Conservation (phyloP, 2,329 filamentous ascomycete genomes). For the Verticillium klebahnii region DNA sequence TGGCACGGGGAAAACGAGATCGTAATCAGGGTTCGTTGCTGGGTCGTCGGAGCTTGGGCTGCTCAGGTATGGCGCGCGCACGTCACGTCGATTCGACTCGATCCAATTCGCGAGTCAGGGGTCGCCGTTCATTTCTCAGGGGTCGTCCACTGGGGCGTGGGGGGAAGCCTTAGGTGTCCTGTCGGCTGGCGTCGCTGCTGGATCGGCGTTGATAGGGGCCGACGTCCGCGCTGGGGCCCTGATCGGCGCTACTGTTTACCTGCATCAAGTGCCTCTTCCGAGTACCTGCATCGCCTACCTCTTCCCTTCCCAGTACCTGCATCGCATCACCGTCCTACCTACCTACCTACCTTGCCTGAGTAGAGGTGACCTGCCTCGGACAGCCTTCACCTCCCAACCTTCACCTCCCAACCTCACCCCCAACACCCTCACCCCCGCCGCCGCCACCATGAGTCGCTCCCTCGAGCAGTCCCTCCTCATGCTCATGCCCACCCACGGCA, state of each 20-base stretch:
- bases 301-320: neutral
- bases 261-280: neutral
- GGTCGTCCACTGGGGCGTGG: neutral
- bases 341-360: no score
- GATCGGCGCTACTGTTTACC: neutral
- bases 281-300: neutral
- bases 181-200: neutral
- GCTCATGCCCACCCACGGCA: conserved; percentile 68
- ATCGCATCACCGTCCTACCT: no score
- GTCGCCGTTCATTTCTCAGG: neutral
- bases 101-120: neutral
- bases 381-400: neutral
- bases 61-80: neutral
- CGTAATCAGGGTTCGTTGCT: neutral
- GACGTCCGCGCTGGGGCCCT: neutral
- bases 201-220: neutral
- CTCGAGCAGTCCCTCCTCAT: conserved; percentile 70
- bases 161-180: neutral
- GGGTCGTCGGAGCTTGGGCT: neutral
- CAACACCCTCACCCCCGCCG: neutral
- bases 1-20: neutral
- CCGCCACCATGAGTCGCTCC: conserved; percentile 61
- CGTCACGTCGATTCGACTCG: neutral
- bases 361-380: no score
- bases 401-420: neutral